Conservation (phyloP, 2,329 filamentous ascomycete species). For the Penicillium sp. region DNA sequence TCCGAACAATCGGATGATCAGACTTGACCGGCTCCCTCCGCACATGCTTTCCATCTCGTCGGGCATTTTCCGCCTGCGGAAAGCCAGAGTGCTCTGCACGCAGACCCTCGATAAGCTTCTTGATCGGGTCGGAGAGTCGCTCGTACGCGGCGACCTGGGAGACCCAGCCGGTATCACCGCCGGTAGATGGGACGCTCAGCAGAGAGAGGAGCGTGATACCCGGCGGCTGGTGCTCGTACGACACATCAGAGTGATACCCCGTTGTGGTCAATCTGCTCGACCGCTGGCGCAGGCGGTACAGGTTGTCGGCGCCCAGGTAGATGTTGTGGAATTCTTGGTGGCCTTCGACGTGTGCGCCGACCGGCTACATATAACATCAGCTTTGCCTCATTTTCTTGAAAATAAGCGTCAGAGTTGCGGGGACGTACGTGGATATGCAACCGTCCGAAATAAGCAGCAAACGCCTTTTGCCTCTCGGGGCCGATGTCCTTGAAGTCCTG, state of each 20-base stretch:
- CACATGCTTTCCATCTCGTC: slow-evolving; percentile 26
- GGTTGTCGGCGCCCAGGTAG: slow-evolving; percentile 18
- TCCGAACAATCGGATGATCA: slow-evolving; percentile 38
- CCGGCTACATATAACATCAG: not conserved
- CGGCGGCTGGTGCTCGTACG: slow-evolving; percentile 36
- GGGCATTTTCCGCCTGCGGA: slow-evolving; percentile 30
- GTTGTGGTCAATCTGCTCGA: slow-evolving; percentile 6
- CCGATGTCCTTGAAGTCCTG: slow-evolving; percentile 54
- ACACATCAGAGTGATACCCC: slow-evolving; percentile 33
- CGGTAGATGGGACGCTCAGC: slow-evolving; percentile 29
- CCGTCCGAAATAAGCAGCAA: slow-evolving; percentile 39
- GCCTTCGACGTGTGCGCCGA: slow-evolving; percentile 21
- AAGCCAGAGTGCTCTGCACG: slow-evolving; percentile 35
- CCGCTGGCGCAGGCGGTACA: slow-evolving; percentile 5
- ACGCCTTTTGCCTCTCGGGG: slow-evolving; percentile 34
- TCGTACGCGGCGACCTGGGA: slow-evolving; percentile 36
- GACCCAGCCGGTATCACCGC: slow-evolving; percentile 38
- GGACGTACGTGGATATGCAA: slow-evolving; percentile 28
- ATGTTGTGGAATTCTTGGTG: slow-evolving; percentile 13
- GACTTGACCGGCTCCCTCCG: slow-evolving; percentile 38
- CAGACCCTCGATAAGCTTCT: slow-evolving; percentile 34
- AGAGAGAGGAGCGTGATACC: slow-evolving; percentile 35
- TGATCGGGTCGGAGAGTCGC: slow-evolving; percentile 29
- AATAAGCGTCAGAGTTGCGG: too few species aligned
- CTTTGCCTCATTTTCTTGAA: not conserved